Percentiles rank a stretch among this genome's conserved stretches.
phyloP scores from a whole-genome alignment of 2,329 filamentous ascomycete species.

The Aspergillus tanneri region DNA sequence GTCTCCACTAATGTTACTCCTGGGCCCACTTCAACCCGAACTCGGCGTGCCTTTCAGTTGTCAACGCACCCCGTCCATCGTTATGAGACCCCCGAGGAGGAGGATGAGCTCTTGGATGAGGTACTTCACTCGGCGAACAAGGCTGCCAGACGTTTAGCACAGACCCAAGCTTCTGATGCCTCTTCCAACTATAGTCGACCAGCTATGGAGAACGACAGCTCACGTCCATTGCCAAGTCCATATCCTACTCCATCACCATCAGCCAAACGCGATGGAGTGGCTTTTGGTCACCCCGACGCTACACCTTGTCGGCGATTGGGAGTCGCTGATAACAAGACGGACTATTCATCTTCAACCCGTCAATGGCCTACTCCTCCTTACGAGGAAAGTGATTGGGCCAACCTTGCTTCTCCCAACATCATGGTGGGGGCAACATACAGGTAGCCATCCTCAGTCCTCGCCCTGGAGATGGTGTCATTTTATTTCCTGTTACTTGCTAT shows the following conservation, averaged over 20 bases:
- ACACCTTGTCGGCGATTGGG: conserved; percentile 65
- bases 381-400: conserved; percentile 88
- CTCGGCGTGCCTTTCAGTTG: conserved; percentile 69
- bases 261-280: conserved; percentile 73
- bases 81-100: conserved; percentile 93
- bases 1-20: conserved; percentile 25
- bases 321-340: conserved; percentile 59
- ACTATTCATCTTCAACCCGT: conserved; percentile 53
- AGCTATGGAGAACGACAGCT: conserved; percentile 28
- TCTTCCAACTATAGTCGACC: conserved; percentile 58
- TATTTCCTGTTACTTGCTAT: conserved; percentile 16
- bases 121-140: conserved; percentile 74
- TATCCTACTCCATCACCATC: conserved; percentile 76
- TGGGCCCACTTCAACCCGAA: conserved; percentile 71
- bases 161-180: conserved; percentile 34
- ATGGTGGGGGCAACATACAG: conserved; percentile 58
- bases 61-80: conserved; percentile 73
- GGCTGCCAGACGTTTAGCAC: conserved; percentile 69
- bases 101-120: conserved; percentile 93
- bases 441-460: conserved; percentile 21
- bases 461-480: background rate
- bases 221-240: conserved; percentile 45
- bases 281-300: conserved; percentile 62
- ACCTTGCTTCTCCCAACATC: conserved; percentile 76
- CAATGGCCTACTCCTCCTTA: conserved; percentile 97